phyloP scores from a whole-genome alignment of 345 rosid species.

The Eucalyptus marginata region DNA sequence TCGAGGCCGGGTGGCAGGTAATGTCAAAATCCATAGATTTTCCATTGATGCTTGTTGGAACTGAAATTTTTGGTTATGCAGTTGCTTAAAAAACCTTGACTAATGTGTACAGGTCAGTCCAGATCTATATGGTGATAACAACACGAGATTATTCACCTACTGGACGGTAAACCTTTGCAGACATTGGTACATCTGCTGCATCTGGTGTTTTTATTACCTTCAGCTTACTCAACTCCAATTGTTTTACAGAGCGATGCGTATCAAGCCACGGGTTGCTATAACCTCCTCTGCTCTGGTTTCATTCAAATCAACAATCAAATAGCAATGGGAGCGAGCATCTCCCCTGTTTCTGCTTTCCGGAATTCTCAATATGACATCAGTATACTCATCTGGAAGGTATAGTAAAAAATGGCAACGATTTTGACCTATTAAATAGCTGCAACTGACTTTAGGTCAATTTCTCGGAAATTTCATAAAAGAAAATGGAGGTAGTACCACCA shows the following conservation, averaged over 20 bases:
- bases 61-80: background rate
- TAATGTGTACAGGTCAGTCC: conserved; percentile 70
- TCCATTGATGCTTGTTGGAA: background rate
- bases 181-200: background rate
- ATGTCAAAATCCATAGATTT: background rate
- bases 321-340: conserved; percentile 97
- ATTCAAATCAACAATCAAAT: conserved; percentile 88
- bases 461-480: background rate
- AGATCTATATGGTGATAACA: conserved; percentile 98
- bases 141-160: conserved; percentile 96
- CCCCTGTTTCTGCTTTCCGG: conserved; percentile 81
- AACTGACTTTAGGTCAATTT: background rate
- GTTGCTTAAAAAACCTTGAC: background rate
- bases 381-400: conserved; percentile 96
- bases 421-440: background rate
- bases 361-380: conserved; percentile 93
- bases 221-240: background rate
- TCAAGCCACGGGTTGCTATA: conserved; percentile 98
- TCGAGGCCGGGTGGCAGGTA: conserved; percentile 99
- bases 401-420: background rate
- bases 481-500: background rate
- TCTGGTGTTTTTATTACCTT: background rate
- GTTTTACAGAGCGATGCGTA: conserved; percentile 90
- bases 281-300: conserved; percentile 92
- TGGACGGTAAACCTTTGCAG: conserved; percentile 72